phyloP scores from a whole-genome alignment of 257 asterid genomes.

The Gynochthodes officinalis region DNA sequence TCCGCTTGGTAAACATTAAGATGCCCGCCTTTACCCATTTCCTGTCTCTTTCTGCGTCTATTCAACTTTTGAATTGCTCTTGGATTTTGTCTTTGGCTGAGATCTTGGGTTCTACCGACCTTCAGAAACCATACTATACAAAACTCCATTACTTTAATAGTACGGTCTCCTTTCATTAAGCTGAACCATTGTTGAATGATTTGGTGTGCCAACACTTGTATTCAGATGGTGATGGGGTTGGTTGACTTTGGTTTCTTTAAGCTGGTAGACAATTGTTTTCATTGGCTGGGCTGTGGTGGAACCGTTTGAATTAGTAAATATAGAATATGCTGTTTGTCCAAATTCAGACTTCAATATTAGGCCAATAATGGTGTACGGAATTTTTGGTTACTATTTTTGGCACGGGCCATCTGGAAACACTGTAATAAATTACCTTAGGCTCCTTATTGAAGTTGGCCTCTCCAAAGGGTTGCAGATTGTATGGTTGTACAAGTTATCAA shows the following conservation, averaged over 20 bases:
- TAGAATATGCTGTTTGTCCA: background rate
- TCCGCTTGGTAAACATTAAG: background rate
- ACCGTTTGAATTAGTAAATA: background rate
- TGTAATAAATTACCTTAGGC: too few species aligned
- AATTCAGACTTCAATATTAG: background rate
- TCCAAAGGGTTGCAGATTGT: too few species aligned
- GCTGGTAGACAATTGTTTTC: background rate
- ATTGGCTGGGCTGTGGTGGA: background rate
- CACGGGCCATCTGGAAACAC: background rate
- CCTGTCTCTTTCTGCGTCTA: background rate
- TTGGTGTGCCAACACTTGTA: background rate
- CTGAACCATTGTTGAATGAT: background rate
- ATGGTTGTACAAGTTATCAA: too few species aligned
- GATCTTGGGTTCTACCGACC: slow-evolving; percentile 27
- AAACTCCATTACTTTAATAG: background rate
- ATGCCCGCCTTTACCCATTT: background rate
- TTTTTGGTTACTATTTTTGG: slow-evolving; percentile 3
- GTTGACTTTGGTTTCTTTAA: background rate
- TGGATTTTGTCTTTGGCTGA: background rate
- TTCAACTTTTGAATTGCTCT: background rate
- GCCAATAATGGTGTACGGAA: too few species aligned
- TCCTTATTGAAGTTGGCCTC: too few species aligned
- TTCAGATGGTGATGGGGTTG: background rate
- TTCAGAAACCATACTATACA: slow-evolving; percentile 24
- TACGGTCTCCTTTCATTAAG: background rate